Percentiles rank a stretch among this genome's conserved stretches.
Evolutionary conservation across 176 grass and related monocot species (phyloP).

Genomic region (Aegilops longissima): DNA sequence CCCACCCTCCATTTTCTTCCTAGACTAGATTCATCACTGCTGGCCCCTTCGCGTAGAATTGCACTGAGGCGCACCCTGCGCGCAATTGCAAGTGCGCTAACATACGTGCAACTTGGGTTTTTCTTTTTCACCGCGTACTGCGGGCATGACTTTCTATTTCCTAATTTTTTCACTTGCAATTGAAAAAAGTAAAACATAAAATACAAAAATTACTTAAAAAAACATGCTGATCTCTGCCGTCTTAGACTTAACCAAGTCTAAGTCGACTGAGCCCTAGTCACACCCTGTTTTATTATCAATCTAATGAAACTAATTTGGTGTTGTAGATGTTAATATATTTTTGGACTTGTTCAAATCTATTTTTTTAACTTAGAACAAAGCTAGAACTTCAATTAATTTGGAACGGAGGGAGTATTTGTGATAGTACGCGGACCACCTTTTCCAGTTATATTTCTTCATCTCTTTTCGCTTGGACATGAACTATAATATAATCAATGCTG

Average conservation of each 20-base stretch:
- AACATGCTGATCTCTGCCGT: background rate
- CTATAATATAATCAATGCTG: background rate
- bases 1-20: no score
- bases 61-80: no score
- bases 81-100: background rate
- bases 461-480: background rate
- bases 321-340: background rate
- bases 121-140: background rate
- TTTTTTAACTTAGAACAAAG: background rate
- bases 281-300: background rate
- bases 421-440: background rate
- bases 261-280: background rate
- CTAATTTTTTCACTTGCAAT: background rate
- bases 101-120: background rate
- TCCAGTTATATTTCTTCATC: constrained; percentile 4
- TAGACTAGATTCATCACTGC: no score
- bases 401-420: background rate
- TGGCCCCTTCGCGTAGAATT: background rate
- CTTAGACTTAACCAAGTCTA: background rate
- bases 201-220: background rate
- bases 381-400: background rate
- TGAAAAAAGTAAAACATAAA: background rate
- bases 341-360: background rate
- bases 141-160: background rate
- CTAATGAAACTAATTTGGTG: background rate